These are phyloP conservation scores for Diaporthe velutina DNA, from an alignment of 2,329 filamentous ascomycete species.

Conservation along the genomic window DNA sequence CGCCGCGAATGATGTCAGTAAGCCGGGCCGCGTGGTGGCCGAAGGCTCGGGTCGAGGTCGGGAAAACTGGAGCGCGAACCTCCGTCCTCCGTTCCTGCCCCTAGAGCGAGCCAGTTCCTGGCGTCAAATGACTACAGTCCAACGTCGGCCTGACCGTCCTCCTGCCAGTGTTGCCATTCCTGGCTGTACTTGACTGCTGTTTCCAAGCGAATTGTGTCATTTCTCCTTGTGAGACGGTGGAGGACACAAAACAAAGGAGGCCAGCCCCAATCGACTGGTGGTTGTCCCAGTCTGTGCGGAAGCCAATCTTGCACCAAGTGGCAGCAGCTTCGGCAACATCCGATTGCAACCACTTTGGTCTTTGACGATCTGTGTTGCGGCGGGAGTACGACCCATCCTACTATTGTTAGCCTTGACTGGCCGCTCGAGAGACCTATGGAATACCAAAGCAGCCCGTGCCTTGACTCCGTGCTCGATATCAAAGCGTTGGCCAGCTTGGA, in stretches of 20 bases:
- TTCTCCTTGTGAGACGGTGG: neutral
- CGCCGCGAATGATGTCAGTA: slow-evolving; percentile 4
- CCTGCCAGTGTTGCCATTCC: neutral
- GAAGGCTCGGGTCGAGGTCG: slow-evolving; percentile 8
- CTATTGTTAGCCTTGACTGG: neutral
- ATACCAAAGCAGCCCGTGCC: slow-evolving; percentile 1
- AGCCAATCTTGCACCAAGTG: slow-evolving; percentile 25
- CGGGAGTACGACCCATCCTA: neutral
- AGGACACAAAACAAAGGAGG: neutral
- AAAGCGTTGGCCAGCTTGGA: slow-evolving; percentile 14
- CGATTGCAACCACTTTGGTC: slow-evolving; percentile 17
- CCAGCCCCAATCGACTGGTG: neutral
- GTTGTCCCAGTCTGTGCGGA: slow-evolving; percentile 15
- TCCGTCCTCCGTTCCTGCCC: neutral
- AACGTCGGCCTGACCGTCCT: neutral
- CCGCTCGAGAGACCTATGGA: neutral
- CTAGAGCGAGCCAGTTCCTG: neutral
- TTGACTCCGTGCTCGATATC: slow-evolving; percentile 18
- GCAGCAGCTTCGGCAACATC: slow-evolving; percentile 19
- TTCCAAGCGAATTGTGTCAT: neutral
- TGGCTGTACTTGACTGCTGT: neutral
- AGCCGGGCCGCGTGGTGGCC: neutral
- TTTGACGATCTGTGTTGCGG: slow-evolving; percentile 8
- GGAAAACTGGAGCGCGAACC: slow-evolving; percentile 29
- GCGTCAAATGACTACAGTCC: neutral